A percentile compares a stretch with the other conserved stretches of the same genome.
Conservation (phyloP, 2,329 filamentous ascomycete species). For the Pseudocercospora musae region DNA sequence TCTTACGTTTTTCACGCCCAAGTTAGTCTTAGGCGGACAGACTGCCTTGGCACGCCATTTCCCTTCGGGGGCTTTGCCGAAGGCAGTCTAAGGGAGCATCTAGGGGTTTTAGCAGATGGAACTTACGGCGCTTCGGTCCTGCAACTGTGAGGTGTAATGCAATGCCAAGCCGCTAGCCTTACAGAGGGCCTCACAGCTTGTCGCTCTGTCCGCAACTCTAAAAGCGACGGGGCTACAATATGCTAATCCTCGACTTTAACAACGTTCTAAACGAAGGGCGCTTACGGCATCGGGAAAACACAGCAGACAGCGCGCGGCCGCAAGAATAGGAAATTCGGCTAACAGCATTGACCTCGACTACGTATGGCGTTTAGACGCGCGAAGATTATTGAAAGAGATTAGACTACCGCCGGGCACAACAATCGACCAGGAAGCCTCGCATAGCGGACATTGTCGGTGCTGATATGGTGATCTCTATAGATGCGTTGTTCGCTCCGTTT, state of each 20-base stretch:
- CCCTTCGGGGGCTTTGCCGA: too few species aligned
- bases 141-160: too few species aligned
- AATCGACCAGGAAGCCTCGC: not conserved
- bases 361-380: not conserved
- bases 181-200: too few species aligned
- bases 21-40: too few species aligned
- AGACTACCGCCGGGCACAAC: not conserved
- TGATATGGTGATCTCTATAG: constrained; percentile 2
- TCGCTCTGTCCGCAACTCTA: constrained; percentile 2
- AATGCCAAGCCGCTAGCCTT: too few species aligned
- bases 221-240: not conserved
- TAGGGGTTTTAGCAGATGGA: too few species aligned
- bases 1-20: not conserved
- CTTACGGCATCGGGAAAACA: constrained; percentile 12
- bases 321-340: not conserved
- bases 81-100: too few species aligned
- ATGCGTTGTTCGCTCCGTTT: constrained; percentile 5
- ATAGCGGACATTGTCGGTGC: not conserved
- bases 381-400: not conserved
- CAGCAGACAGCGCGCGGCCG: not conserved
- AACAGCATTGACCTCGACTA: not conserved
- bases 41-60: too few species aligned
- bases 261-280: constrained; percentile 3
- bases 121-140: too few species aligned
- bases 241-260: constrained; percentile 4